Percentiles rank a stretch among this genome's conserved stretches.
Evolutionary conservation across 192 early-diverging fungal species (phyloP).

Genomic region (Coemansia javaensis): DNA sequence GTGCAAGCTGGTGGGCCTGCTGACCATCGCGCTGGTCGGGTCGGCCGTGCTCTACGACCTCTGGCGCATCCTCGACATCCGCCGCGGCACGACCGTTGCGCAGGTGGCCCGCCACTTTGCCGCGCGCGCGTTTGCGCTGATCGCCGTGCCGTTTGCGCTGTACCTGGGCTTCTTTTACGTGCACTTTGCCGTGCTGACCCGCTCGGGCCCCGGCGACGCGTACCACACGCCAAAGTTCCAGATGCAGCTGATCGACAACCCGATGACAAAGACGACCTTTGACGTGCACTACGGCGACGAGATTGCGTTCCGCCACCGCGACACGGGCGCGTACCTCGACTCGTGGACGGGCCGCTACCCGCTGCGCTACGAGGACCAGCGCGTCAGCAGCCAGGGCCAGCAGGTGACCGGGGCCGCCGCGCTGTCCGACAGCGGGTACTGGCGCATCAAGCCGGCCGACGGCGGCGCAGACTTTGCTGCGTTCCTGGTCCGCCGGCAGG

Average conservation of each 20-base stretch:
- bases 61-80: constrained; percentile 86
- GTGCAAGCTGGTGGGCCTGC: constrained; percentile 95
- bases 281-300: constrained; percentile 77
- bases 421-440: constrained; percentile 59
- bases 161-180: constrained; percentile 91
- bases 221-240: constrained; percentile 94
- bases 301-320: constrained; percentile 74
- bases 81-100: constrained; percentile 64
- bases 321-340: constrained; percentile 71
- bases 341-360: constrained; percentile 79
- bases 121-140: constrained; percentile 83
- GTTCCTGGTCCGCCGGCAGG: constrained; percentile 22
- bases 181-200: constrained; percentile 87
- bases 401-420: constrained; percentile 70
- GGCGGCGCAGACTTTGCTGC: constrained; percentile 11
- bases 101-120: constrained; percentile 78
- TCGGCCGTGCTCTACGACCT: constrained; percentile 79
- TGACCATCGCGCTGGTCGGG: constrained; percentile 81
- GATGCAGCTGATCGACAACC: constrained; percentile 77
- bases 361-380: constrained; percentile 83
- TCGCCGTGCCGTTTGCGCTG: constrained; percentile 72
- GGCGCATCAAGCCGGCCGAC: constrained; percentile 56
- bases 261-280: constrained; percentile 59
- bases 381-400: constrained; percentile 82
- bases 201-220: constrained; percentile 85